A percentile compares a stretch with the other conserved stretches of the same genome.
These are phyloP conservation scores for Moniliella sp. DNA, from an alignment of 1,284 basidiomycete species.

Conservation along the genomic window DNA sequence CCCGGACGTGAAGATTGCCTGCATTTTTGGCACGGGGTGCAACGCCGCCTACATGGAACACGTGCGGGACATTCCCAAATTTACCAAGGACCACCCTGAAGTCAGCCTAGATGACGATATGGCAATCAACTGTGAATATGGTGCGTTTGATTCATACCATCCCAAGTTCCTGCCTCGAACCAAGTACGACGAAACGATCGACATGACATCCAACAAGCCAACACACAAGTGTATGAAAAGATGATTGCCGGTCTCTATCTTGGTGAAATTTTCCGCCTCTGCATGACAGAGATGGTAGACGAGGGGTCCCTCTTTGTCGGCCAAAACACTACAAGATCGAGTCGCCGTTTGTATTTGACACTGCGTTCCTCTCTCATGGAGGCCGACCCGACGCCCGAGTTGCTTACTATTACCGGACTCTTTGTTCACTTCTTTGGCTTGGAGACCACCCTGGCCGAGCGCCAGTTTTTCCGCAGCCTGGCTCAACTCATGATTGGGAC, in stretches of 20 bases:
- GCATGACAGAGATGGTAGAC: constrained; percentile 85
- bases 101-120: constrained; percentile 52
- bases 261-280: constrained; percentile 78
- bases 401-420: constrained; percentile 82
- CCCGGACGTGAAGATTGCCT: constrained; percentile 46
- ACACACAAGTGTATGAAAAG: constrained; percentile 88
- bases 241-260: constrained; percentile 92
- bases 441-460: constrained; percentile 26
- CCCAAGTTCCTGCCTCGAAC: constrained; percentile 77
- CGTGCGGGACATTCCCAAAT: constrained; percentile 54
- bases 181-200: constrained; percentile 78
- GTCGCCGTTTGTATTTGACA: constrained; percentile 74
- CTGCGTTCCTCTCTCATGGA: constrained; percentile 89
- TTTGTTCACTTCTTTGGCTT: constrained; percentile 42
- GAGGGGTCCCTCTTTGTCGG: constrained; percentile 88
- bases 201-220: constrained; percentile 85
- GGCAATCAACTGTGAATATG: constrained; percentile 93
- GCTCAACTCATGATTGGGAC: constrained; percentile 42
- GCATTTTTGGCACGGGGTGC: constrained; percentile 93
- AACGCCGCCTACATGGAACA: constrained; percentile 72
- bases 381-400: constrained; percentile 90
- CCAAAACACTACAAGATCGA: constrained; percentile 93
- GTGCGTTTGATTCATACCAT: constrained; percentile 86
- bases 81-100: constrained; percentile 50
- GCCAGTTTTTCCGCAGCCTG: constrained; percentile 41